phyloP scores from a whole-genome alignment of 176 grass and related monocot genomes.

The Oryza brachyantha region DNA sequence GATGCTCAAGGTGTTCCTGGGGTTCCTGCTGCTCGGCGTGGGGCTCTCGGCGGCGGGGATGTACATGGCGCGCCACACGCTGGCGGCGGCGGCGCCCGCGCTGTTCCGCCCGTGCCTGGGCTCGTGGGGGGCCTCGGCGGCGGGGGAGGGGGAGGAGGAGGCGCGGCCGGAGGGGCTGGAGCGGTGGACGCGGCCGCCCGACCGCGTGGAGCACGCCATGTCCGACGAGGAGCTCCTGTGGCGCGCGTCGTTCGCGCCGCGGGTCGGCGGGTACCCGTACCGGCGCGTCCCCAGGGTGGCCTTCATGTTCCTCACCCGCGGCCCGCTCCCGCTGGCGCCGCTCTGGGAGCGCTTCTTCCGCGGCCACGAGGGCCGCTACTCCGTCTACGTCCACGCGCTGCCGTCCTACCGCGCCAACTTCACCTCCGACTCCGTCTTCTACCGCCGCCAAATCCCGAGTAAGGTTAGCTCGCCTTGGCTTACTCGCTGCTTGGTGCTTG shows the following conservation, averaged over 20 bases:
- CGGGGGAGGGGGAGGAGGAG: neutral
- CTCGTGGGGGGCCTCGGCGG: neutral
- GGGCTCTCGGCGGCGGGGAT: constrained; percentile 66
- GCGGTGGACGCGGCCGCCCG: constrained; percentile 56
- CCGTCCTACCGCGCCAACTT: constrained; percentile 75
- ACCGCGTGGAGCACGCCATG: constrained; percentile 57
- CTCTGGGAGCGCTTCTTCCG: constrained; percentile 86
- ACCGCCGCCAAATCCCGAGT: constrained; percentile 73
- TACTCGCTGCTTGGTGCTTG: neutral
- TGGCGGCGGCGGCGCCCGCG: constrained; percentile 45
- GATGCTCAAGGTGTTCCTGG: constrained; percentile 69
- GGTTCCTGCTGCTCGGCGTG: constrained; percentile 66
- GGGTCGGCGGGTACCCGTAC: constrained; percentile 62
- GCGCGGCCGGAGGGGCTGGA: constrained; percentile 40
- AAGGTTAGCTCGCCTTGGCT: constrained; percentile 47
- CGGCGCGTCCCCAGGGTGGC: constrained; percentile 72
- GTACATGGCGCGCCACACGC: constrained; percentile 71
- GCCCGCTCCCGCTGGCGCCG: constrained; percentile 72
- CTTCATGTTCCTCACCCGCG: constrained; percentile 96
- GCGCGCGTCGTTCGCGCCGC: constrained; percentile 78
- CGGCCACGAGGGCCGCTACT: constrained; percentile 73
- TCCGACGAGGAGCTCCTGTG: constrained; percentile 87
- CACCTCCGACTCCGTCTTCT: constrained; percentile 73
- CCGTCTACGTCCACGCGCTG: constrained; percentile 75
- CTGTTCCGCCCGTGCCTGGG: constrained; percentile 67